Evolutionary conservation across 1,284 basidiomycete genomes (phyloP).

Genomic region (Earliella scabrosa): DNA sequence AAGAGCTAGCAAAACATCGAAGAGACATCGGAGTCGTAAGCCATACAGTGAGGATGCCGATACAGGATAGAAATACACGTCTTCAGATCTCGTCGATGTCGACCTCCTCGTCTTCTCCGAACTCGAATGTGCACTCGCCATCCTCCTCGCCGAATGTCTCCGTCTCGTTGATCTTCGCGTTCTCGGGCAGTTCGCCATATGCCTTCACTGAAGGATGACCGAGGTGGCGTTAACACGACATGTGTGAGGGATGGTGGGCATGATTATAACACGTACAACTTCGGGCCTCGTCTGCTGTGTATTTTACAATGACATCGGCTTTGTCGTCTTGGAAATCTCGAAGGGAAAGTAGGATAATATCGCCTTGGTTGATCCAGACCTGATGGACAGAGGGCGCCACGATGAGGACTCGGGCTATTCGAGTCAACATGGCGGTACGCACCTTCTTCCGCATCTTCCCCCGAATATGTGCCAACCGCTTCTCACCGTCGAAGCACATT

Average conservation of each 20-base stretch:
- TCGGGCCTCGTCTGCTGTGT: constrained; percentile 94
- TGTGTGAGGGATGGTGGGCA: background rate
- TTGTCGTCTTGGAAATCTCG: constrained; percentile 99
- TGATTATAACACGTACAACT: constrained; percentile 57
- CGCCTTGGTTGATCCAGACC: constrained; percentile 99
- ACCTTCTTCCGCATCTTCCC: constrained; percentile 99
- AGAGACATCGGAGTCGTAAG: constrained; percentile 10
- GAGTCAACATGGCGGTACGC: constrained; percentile 29
- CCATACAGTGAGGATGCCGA: constrained; percentile 19
- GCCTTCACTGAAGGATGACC: constrained; percentile 74
- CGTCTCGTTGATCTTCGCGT: constrained; percentile 98
- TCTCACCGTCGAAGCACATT: constrained; percentile 98
- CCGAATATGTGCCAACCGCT: constrained; percentile 96
- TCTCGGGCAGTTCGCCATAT: constrained; percentile 97
- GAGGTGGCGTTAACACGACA: constrained; percentile 5
- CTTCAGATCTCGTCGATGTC: constrained; percentile 79
- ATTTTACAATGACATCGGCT: constrained; percentile 99
- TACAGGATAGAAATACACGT: constrained; percentile 34
- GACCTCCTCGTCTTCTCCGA: constrained; percentile 84
- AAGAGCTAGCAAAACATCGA: constrained; percentile 8
- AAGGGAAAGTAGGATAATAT: constrained; percentile 95
- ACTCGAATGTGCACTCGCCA: constrained; percentile 88
- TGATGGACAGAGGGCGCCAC: constrained; percentile 36
- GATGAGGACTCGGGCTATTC: constrained; percentile 3
- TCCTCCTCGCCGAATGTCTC: constrained; percentile 92